phyloP scores from a whole-genome alignment of 306 rosid genomes.

The Vigna trinervia region DNA sequence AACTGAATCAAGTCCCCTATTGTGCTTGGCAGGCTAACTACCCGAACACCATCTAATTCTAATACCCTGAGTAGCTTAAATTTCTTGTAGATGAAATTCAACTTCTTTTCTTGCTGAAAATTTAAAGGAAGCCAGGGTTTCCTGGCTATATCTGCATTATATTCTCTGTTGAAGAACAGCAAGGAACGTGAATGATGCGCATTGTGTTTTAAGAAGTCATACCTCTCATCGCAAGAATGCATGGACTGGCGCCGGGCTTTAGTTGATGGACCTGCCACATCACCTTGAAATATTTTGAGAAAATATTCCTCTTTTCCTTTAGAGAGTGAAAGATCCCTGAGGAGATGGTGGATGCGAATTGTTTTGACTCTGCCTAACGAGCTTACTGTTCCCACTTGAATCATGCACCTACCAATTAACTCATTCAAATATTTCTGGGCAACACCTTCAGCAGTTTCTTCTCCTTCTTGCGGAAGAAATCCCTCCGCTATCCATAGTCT shows the following conservation, averaged over 20 bases:
- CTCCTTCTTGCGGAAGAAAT: conserved; percentile 53
- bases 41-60: conserved; percentile 58
- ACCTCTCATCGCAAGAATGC: conserved; percentile 55
- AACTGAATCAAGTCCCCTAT: conserved; percentile 55
- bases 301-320: conserved; percentile 52
- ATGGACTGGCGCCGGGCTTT: conserved; percentile 52
- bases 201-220: conserved; percentile 49
- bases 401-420: conserved; percentile 59
- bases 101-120: conserved; percentile 51
- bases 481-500: conserved; percentile 59
- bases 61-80: conserved; percentile 58
- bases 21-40: conserved; percentile 49
- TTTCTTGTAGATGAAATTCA: conserved; percentile 51
- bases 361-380: conserved; percentile 56
- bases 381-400: conserved; percentile 54
- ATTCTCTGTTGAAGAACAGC: conserved; percentile 58
- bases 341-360: conserved; percentile 56
- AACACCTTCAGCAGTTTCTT: conserved; percentile 52
- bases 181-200: conserved; percentile 52
- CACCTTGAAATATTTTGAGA: conserved; percentile 43
- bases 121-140: conserved; percentile 29
- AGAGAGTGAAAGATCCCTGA: conserved; percentile 51
- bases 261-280: conserved; percentile 38
- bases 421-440: conserved; percentile 53
- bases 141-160: conserved; percentile 45